Conservation (phyloP, 805 yeast species). For the Starmerella asiatica region DNA sequence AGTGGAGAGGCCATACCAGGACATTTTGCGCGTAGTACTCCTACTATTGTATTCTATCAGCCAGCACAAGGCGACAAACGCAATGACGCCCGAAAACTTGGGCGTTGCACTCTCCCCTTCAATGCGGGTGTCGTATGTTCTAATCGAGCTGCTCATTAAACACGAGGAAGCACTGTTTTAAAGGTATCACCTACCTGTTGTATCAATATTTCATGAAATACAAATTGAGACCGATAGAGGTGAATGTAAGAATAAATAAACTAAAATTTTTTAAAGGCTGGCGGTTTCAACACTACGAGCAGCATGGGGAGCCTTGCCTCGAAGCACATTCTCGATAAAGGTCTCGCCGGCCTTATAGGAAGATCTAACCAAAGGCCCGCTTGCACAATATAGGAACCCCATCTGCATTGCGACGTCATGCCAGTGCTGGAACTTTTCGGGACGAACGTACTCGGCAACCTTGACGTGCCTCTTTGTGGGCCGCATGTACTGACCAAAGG, state of each 20-base stretch:
- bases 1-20: slow-evolving; percentile 43
- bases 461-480: slow-evolving; percentile 98
- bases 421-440: slow-evolving; percentile 93
- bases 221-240: no score
- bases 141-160: slow-evolving; percentile 5
- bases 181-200: neutral
- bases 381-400: slow-evolving; percentile 93
- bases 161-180: neutral
- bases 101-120: slow-evolving; percentile 30
- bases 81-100: slow-evolving; percentile 70
- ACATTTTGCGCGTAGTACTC: slow-evolving; percentile 52
- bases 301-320: slow-evolving; percentile 18
- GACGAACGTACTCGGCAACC: slow-evolving; percentile 87
- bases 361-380: slow-evolving; percentile 93
- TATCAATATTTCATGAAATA: neutral
- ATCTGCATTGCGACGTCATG: slow-evolving; percentile 65
- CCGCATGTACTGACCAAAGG: slow-evolving; percentile 98
- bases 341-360: slow-evolving; percentile 98
- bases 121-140: slow-evolving; percentile 4
- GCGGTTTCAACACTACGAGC: neutral
- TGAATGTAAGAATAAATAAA: neutral
- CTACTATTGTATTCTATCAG: slow-evolving; percentile 53
- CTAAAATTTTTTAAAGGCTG: neutral
- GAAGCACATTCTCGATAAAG: slow-evolving; percentile 79
- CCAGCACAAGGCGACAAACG: slow-evolving; percentile 46